Evolutionary conservation across 139 green algal species (phyloP).

Genomic region (Tetradesmus obliquus): DNA sequence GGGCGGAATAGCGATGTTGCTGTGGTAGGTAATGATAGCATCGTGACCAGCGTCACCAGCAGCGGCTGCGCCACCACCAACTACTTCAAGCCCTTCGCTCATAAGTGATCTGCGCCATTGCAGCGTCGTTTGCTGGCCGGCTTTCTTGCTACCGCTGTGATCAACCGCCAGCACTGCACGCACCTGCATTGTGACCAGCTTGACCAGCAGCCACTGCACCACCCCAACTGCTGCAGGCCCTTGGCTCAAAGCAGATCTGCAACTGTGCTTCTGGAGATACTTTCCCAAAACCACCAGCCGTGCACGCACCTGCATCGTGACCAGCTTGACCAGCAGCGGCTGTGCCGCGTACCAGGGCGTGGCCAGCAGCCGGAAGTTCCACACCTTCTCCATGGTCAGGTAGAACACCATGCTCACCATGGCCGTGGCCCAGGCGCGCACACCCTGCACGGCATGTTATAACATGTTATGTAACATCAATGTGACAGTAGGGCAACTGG

Average conservation of each 20-base stretch:
- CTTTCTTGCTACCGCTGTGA: neutral
- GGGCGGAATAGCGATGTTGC: no score
- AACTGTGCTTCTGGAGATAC: no score
- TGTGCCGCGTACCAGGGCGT: constrained; percentile 42
- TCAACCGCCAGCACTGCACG: neutral
- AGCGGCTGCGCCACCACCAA: neutral
- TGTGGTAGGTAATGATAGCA: neutral
- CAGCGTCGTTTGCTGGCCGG: no score
- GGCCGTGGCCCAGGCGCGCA: neutral
- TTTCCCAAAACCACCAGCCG: no score
- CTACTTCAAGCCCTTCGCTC: no score
- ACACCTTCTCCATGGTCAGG: constrained; percentile 34
- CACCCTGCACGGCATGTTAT: constrained; percentile 5
- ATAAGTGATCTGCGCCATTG: no score
- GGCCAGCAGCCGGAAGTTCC: constrained; percentile 41
- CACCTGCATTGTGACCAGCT: constrained; percentile 43
- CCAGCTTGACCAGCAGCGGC: constrained; percentile 25
- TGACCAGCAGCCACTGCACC: neutral
- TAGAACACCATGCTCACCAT: constrained; percentile 31
- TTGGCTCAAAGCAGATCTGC: no score
- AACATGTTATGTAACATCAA: neutral
- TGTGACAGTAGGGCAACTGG: neutral
- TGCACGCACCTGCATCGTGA: constrained; percentile 42
- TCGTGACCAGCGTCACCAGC: constrained; percentile 11
- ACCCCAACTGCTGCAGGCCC: neutral